Conservation (phyloP, 176 grass and related monocot species). For the Oryza punctata region DNA sequence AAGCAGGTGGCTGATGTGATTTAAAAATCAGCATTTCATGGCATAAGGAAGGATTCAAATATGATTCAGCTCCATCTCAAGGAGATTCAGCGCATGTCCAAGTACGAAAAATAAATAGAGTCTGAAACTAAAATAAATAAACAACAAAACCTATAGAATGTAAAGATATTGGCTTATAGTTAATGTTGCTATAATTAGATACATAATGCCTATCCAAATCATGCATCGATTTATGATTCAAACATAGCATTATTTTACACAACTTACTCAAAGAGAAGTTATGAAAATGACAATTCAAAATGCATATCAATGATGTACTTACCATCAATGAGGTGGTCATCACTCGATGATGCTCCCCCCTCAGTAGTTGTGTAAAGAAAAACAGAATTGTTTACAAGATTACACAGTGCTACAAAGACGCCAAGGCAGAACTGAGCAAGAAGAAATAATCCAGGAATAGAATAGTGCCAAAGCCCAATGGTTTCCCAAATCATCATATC, state of each 20-base stretch:
- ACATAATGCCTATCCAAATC: neutral
- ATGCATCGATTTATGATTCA: conserved; percentile 20
- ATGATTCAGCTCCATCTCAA: neutral
- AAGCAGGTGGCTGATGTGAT: neutral
- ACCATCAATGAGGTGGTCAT: conserved; percentile 85
- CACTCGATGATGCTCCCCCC: conserved; percentile 62
- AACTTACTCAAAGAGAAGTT: neutral
- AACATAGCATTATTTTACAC: neutral
- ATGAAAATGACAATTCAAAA: conserved; percentile 32
- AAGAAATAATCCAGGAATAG: conserved; percentile 94
- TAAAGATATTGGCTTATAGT: neutral
- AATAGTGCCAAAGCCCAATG: conserved; percentile 97
- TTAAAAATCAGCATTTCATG: neutral
- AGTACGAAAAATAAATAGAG: neutral
- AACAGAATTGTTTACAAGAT: conserved; percentile 97
- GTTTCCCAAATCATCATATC: conserved; percentile 99
- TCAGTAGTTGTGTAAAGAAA: conserved; percentile 70
- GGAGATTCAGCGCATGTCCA: neutral
- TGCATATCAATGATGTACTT: conserved; percentile 18
- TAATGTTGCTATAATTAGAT: neutral
- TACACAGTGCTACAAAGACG: conserved; percentile 93
- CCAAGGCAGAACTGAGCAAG: conserved; percentile 97
- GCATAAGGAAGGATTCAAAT: neutral
- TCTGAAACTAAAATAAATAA: neutral
- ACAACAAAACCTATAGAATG: neutral